Evolutionary conservation across 257 asterid species (phyloP).

Genomic region (Gentiana macrophylla): DNA sequence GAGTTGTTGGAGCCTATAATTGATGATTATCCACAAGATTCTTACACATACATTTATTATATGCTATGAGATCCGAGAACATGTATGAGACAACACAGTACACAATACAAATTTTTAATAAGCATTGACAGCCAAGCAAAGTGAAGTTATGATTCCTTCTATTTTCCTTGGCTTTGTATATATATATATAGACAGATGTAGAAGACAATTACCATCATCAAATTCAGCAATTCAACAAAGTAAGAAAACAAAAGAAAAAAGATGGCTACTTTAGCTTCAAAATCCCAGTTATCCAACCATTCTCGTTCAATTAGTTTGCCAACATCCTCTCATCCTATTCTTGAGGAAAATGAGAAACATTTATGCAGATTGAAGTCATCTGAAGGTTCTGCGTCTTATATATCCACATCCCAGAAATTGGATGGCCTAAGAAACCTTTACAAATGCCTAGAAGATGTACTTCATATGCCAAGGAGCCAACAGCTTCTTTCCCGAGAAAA

Average conservation of each 20-base stretch:
- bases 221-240: neutral
- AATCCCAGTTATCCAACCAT: neutral
- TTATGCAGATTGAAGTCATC: slow-evolving; percentile 6
- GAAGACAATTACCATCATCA: no score
- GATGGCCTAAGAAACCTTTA: slow-evolving; percentile 22
- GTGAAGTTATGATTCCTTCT: neutral
- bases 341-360: neutral
- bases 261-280: neutral
- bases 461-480: slow-evolving; percentile 25
- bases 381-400: slow-evolving; percentile 2
- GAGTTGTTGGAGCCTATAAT: no score
- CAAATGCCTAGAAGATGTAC: slow-evolving; percentile 12
- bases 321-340: slow-evolving; percentile 14
- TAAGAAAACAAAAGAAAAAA: neutral
- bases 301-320: slow-evolving; percentile 25
- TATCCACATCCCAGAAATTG: slow-evolving; percentile 16
- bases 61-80: neutral
- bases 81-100: neutral
- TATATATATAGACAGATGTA: no score
- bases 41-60: neutral
- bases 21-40: no score
- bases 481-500: slow-evolving; percentile 1
- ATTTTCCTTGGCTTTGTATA: neutral
- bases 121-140: neutral
- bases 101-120: neutral